A percentile compares a stretch with the other conserved stretches of the same genome.
phyloP scores from a whole-genome alignment of 345 rosid genomes.

The thale cress (Arabidopsis thaliana) region TAIR10.1 NC_003070.9:10442501-10443000 shows the following conservation, averaged over 20 bases:
- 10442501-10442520: slow-evolving; percentile 90
- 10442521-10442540: slow-evolving; percentile 84
- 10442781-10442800: slow-evolving; percentile 93
- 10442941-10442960: too few species aligned
- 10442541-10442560: slow-evolving; percentile 69
- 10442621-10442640: slow-evolving; percentile 96
- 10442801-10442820: slow-evolving; percentile 12
- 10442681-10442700: slow-evolving; percentile 60
- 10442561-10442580: slow-evolving; percentile 65
- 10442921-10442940: too few species aligned
- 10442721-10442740: slow-evolving; percentile 93
- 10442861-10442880: background rate
- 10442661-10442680: slow-evolving; percentile 90
- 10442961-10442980: too few species aligned
- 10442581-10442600: slow-evolving; percentile 59
- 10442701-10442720: slow-evolving; percentile 89
- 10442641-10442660: slow-evolving; percentile 88
- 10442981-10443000: too few species aligned
- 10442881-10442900: background rate
- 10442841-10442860: background rate
- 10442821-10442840: background rate
- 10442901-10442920: background rate
- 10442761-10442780: slow-evolving; percentile 92
- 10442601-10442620: slow-evolving; percentile 83
- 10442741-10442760: slow-evolving; percentile 87